Base-by-base conservation (phyloP, 495 filamentous ascomycete species). In the Aspergillus affinis region DNA sequence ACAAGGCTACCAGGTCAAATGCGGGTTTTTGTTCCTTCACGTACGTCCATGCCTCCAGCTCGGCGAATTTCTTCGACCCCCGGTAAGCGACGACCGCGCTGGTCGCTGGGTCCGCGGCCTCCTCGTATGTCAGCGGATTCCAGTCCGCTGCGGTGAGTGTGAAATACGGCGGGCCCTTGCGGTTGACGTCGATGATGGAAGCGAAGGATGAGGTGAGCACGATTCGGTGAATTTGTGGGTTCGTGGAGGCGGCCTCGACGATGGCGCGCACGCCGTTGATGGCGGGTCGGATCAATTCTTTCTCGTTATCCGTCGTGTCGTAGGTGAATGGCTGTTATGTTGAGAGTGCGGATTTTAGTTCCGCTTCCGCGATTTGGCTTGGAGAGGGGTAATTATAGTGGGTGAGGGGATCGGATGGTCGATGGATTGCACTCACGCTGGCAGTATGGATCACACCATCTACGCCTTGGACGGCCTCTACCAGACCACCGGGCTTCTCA, bases 341-440 rank as follows among this genome's bases (percentile, higher is more conserved):
- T 65, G 0, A 71, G 74, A 13, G 75, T 69, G 47, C 78, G 71
- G 47, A 84, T 77, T 7, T 75, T 74, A n/a, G 72, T 66, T 4
- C 74, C 48, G 6, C 67, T 61, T 41, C 66, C 4, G 73, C 48
- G 6, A 66, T 60, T 32, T 8, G 30, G 30, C 7, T 73, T 79
- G 29, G 76, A 58, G 83, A 79, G 0, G 69, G 65, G 6, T 82
- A 57, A 18, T 68, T 50, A 6, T 82, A 57, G 20, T 67, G 50
- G 6, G 58, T 52, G 0, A 69, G 36, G 44, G 65, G 61, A 0
- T 69, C 57, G 6, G 19, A 15, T 6, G 48, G 9, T 7, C 63
- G 51, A 47, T 66, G 36, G 36, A 15, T 20, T 9, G 62, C 36
- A 41, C 36, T 41, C 36, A 41, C 36, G 36, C 36, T 41, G 36